Evolutionary conservation across 2,329 filamentous ascomycete species (phyloP), one percentile per base, ranked within the genome.

Genomic region (Ceratocystis smalleyi): DNA sequence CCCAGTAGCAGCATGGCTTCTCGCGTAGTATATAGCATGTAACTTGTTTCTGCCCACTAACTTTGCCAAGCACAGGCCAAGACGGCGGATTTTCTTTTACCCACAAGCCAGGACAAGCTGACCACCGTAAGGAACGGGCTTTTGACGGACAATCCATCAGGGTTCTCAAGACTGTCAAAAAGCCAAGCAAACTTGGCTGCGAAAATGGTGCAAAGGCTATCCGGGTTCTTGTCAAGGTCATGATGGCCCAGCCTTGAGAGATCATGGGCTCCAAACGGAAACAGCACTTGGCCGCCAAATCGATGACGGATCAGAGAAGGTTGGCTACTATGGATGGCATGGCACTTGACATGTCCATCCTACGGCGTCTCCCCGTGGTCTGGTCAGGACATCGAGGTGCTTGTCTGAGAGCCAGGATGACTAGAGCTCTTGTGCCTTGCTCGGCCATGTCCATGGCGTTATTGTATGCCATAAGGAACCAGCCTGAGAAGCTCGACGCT

Each of bases 171-270:
- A 30, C 22, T 57, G 51, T 57, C 51, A 57, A 57, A 35, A 57
- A 57, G 51, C 51, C 51, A 57, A 57, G 51, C 15, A 57, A 54
- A 15, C 47, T 15, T 32, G 2, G 51, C 3, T 57, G 51, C 51
- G 30, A 35, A 57, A 57, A 57, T 35, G 51, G 51, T 57, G 51
- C 51, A 57, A n/a, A 57, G 51, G 27, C 51, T 57, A 57, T 57
- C 51, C 51, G 51, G 51, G 51, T 57, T 57, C 51, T 57, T 57
- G 51, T 57, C 15, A 57, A 35, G 51, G 27, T n/a, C 51, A 57
- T 24, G 8, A 3, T 35, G 27, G n/a, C 6, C 45, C 35, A 40
- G 35, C 1, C 10, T 40, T 40, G 45, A 22, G 7, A 8, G 45
- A 49, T 22, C 45, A 30, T n/a, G 17, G 27, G 27, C 27, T 6